Conservation (phyloP, 2,329 filamentous ascomycete species). For the Myriosclerotinia scirpicola region DNA sequence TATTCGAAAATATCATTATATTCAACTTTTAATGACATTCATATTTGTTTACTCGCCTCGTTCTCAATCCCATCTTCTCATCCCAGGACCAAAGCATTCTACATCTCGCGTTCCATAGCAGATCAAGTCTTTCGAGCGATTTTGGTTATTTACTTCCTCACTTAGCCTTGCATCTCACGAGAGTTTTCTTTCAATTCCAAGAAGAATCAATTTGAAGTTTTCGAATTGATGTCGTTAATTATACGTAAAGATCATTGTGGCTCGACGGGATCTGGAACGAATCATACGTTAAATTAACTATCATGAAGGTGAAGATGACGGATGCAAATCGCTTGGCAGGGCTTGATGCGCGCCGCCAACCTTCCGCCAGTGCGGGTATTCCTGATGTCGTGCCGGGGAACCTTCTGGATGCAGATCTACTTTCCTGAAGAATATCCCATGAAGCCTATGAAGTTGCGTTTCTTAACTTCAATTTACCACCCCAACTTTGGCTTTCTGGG, state of each 20-base stretch:
- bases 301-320: background rate
- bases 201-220: background rate
- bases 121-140: background rate
- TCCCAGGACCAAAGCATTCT: background rate
- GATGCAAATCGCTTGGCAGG: no score
- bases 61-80: background rate
- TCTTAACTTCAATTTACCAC: constrained; percentile 1
- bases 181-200: background rate
- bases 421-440: background rate
- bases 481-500: background rate
- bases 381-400: background rate
- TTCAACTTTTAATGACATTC: background rate
- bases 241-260: background rate
- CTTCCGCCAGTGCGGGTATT: no score
- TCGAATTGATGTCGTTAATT: background rate
- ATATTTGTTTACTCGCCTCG: background rate
- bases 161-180: background rate
- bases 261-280: background rate
- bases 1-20: no score
- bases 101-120: background rate
- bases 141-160: background rate
- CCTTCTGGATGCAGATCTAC: constrained; percentile 8
- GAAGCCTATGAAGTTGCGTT: background rate
- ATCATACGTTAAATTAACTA: background rate
- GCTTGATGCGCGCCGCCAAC: no score